phyloP scores from a whole-genome alignment of 2,329 filamentous ascomycete genomes.

The Hypoxylon sp. region DNA sequence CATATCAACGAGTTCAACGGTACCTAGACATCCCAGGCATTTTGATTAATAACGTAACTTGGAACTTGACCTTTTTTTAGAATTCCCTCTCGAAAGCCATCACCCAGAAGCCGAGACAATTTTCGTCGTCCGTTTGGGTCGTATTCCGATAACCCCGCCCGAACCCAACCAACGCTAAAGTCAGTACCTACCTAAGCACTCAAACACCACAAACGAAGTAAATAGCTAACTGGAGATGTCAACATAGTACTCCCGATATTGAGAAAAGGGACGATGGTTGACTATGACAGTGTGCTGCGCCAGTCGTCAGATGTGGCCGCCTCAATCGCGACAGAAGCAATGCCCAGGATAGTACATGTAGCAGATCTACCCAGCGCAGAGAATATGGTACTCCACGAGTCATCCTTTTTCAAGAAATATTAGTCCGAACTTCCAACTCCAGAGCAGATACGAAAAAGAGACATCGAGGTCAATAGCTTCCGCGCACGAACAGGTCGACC shows the following conservation, averaged over 20 bases:
- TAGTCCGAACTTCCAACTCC: constrained; percentile 19
- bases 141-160: too few relatives aligned
- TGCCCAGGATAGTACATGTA: constrained; percentile 8
- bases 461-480: constrained; percentile 17
- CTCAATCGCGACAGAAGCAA: neutral
- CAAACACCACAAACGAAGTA: too few relatives aligned
- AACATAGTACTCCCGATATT: neutral
- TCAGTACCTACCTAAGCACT: too few relatives aligned
- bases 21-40: too few relatives aligned
- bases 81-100: too few relatives aligned
- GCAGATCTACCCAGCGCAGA: constrained; percentile 18
- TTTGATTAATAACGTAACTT: too few relatives aligned
- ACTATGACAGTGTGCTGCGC: neutral
- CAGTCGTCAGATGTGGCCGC: constrained; percentile 1
- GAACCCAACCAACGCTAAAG: too few relatives aligned
- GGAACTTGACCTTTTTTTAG: too few relatives aligned
- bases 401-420: constrained; percentile 14
- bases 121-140: too few relatives aligned
- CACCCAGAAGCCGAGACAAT: too few relatives aligned
- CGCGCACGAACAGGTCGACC: constrained; percentile 19
- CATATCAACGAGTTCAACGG: too few relatives aligned
- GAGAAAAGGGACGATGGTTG: neutral
- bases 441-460: constrained; percentile 16
- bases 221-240: too few relatives aligned
- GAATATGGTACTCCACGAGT: constrained; percentile 19